Percentiles rank a stretch among this genome's conserved stretches.
phyloP scores from a whole-genome alignment of 176 grass and related monocot genomes.

The Cymbopogon citratus region DNA sequence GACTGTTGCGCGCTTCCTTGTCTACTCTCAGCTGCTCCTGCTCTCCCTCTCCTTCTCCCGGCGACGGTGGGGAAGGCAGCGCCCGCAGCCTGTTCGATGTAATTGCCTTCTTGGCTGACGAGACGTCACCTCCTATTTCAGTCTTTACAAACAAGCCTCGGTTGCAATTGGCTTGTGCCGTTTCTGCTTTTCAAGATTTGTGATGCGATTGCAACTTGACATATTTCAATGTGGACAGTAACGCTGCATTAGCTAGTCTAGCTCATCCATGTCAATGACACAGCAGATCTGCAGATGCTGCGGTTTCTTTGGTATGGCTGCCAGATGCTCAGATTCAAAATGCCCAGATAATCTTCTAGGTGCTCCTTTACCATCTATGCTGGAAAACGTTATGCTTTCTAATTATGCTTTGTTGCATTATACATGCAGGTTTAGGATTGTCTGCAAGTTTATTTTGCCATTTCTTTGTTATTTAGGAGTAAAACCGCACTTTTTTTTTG shows the following conservation, averaged over 20 bases:
- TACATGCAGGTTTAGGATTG: background rate
- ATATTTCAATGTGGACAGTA: background rate
- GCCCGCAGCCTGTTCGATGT: constrained; percentile 35
- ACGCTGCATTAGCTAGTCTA: background rate
- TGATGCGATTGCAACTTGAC: background rate
- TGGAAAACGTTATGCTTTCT: background rate
- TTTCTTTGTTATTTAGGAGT: background rate
- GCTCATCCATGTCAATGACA: background rate
- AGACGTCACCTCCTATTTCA: background rate
- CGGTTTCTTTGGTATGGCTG: background rate
- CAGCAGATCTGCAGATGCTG: no score
- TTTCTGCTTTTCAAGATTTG: background rate
- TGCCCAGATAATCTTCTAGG: background rate
- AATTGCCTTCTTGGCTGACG: constrained; percentile 13
- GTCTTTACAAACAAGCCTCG: background rate
- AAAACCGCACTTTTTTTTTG: background rate
- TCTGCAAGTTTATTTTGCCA: background rate
- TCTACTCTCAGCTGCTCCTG: constrained; percentile 11
- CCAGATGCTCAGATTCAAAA: background rate
- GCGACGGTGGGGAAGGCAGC: background rate
- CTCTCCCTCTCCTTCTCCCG: constrained; percentile 16
- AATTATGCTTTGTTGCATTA: background rate
- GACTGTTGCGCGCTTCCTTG: background rate
- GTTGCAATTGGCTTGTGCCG: background rate
- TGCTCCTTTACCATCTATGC: background rate